Conservation (phyloP, 2,329 filamentous ascomycete genomes). For the Erysiphe pulchra region DNA sequence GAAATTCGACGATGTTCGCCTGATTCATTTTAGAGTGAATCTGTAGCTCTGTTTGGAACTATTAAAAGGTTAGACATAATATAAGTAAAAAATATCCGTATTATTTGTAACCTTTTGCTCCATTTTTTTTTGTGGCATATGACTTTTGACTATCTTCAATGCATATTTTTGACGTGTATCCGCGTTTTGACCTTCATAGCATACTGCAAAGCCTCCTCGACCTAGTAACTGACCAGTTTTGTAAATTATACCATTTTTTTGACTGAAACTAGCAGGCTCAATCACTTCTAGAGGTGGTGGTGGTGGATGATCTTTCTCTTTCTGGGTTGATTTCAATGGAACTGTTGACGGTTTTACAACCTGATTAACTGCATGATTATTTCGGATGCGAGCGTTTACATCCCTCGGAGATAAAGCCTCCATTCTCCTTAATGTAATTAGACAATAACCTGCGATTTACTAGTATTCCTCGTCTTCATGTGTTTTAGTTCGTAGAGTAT, state of each 20-base stretch:
- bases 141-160: constrained; percentile 61
- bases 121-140: constrained; percentile 53
- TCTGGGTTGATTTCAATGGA: constrained; percentile 19
- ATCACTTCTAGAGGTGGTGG: constrained; percentile 33
- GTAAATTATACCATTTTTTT: constrained; percentile 44
- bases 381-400: constrained; percentile 30
- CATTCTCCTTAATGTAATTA: constrained; percentile 20
- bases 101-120: constrained; percentile 42
- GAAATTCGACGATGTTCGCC: constrained; percentile 85
- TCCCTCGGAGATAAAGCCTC: constrained; percentile 40
- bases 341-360: constrained; percentile 25
- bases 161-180: constrained; percentile 43
- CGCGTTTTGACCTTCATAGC: constrained; percentile 40
- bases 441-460: constrained; percentile 4
- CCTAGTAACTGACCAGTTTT: constrained; percentile 49
- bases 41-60: constrained; percentile 67
- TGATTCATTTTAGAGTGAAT: constrained; percentile 97
- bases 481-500: no score
- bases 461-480: background rate
- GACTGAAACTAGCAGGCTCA: constrained; percentile 41
- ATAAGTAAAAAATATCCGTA: background rate
- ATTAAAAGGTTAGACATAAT: constrained; percentile 1
- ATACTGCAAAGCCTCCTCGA: constrained; percentile 64
- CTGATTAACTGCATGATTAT: constrained; percentile 12
- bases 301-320: constrained; percentile 38